phyloP scores from a whole-genome alignment of 495 filamentous ascomycete genomes.

The Cladorrhinum samala region DNA sequence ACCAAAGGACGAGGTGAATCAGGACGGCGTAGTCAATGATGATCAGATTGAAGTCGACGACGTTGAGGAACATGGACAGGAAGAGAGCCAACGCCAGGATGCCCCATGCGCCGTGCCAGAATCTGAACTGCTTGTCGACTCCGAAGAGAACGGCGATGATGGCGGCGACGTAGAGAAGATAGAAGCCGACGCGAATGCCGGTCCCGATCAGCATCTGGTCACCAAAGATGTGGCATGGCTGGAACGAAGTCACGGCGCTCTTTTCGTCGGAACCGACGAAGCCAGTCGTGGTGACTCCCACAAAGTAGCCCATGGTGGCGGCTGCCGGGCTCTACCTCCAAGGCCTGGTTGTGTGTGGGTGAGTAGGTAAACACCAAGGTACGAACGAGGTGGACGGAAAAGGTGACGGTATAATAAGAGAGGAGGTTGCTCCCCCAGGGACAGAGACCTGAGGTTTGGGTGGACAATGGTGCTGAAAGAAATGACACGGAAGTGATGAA shows the following conservation, averaged over 20 bases:
- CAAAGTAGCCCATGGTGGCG: constrained; percentile 22
- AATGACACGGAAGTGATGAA: too few species aligned
- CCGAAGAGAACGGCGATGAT: constrained; percentile 25
- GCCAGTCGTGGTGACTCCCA: constrained; percentile 22
- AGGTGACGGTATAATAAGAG: too few species aligned
- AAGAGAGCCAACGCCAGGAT: constrained; percentile 25
- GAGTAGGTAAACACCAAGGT: too few species aligned
- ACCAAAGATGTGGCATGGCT: constrained; percentile 29
- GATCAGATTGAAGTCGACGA: constrained; percentile 20
- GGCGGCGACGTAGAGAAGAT: constrained; percentile 25
- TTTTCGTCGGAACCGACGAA: constrained; percentile 27
- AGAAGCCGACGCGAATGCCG: constrained; percentile 28
- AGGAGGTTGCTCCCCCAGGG: too few species aligned
- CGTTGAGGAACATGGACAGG: constrained; percentile 25
- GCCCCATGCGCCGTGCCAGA: constrained; percentile 29
- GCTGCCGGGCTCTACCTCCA: not conserved
- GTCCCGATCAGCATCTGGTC: constrained; percentile 30
- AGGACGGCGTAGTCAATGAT: constrained; percentile 29
- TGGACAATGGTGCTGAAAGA: too few species aligned
- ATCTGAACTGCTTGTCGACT: constrained; percentile 28
- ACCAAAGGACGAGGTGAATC: constrained; percentile 28
- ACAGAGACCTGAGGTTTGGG: too few species aligned
- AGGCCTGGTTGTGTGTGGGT: not conserved
- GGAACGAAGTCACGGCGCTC: constrained; percentile 25
- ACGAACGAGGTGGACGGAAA: too few species aligned